Base-by-base conservation (phyloP, 2,329 filamentous ascomycete genomes). In the Cladosporium sp. region DNA sequence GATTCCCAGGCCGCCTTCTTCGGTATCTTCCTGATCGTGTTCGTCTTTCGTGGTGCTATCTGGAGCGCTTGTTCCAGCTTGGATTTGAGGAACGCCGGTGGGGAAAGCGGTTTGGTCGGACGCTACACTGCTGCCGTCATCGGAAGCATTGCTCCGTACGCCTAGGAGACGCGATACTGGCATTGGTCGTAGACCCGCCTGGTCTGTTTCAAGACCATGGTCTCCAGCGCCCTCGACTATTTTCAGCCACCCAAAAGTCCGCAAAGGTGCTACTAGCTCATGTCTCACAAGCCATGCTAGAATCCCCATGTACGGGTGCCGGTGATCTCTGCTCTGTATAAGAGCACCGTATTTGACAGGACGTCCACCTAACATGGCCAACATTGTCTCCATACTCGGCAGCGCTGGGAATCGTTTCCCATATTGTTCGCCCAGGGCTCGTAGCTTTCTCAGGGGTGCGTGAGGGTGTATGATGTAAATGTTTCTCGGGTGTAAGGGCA, bases 381-480 rank as follows among this genome's bases (percentile, higher is more conserved):
- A 78, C 71, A 98, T 92, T 64, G 91, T 90, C 7, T 88, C 83
- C 6, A 98, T 73, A 3, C 84, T 82, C 0, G 91, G 91, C 1
- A 93, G 80, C 0, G 91, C 84, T 0, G 92, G 88, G 57, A 97
- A 98, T 2, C 83, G 78, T 18, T 80, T 77, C 46, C 86, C 81
- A 75, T 92, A 98, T 16, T 83, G 78, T 1, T 79, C 74, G 6
- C 82, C 80, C 11, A 89, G 88, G 22, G 78, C 72, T 18, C 83
- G 77, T 0, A 97, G 77, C 40, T 83, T 81, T 45, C 78, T 74
- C 60, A 90, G 79, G 60, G 95, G 85, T 54, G 89, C 90, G 65
- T 95, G 94, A 0, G 92, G 91, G 1, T 88, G 94, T 22, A 96
- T 81, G 29, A 97, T 86, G 67, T 97, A 98, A 9, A 85, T 86